Evolutionary conservation across 139 green algal genomes (phyloP).

Genomic region (Auxenochlorella pyrenoidosa): DNA sequence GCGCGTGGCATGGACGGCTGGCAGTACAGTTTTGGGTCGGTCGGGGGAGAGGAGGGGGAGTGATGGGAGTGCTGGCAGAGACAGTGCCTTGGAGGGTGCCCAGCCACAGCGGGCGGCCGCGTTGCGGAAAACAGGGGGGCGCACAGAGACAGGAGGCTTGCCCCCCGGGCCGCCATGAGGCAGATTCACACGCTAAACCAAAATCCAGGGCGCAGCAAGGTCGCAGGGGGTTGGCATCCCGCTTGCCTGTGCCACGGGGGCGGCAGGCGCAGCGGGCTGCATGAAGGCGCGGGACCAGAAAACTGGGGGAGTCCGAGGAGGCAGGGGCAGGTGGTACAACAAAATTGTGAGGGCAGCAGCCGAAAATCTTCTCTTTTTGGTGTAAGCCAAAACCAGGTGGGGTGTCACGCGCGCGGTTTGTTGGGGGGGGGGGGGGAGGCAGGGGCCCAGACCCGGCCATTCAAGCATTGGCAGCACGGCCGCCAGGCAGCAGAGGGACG

Average conservation of each 20-base stretch:
- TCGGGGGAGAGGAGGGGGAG: too few species aligned
- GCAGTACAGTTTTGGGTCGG: too few species aligned
- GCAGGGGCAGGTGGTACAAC: background rate
- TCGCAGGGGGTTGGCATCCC: background rate
- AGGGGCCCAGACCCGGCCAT: background rate
- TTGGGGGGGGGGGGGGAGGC: background rate
- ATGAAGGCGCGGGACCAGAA: background rate
- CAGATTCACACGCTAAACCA: background rate
- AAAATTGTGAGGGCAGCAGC: background rate
- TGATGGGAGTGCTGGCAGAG: too few species aligned
- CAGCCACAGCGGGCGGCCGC: background rate
- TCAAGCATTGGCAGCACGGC: background rate
- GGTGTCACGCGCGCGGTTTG: background rate
- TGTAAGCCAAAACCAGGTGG: background rate
- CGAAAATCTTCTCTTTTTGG: conserved; percentile 22
- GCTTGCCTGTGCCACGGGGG: background rate
- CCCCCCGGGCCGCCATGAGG: background rate
- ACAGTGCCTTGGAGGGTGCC: too few species aligned
- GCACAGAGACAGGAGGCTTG: background rate
- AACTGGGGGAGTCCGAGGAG: background rate
- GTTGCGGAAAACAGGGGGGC: background rate
- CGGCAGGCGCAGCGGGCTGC: background rate
- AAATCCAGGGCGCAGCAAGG: background rate
- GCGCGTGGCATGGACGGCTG: too few species aligned
- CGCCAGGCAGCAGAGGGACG: background rate